These are phyloP conservation scores for Ustilago trichophora DNA, from an alignment of 1,284 basidiomycete genomes.

Conservation along the genomic window DNA sequence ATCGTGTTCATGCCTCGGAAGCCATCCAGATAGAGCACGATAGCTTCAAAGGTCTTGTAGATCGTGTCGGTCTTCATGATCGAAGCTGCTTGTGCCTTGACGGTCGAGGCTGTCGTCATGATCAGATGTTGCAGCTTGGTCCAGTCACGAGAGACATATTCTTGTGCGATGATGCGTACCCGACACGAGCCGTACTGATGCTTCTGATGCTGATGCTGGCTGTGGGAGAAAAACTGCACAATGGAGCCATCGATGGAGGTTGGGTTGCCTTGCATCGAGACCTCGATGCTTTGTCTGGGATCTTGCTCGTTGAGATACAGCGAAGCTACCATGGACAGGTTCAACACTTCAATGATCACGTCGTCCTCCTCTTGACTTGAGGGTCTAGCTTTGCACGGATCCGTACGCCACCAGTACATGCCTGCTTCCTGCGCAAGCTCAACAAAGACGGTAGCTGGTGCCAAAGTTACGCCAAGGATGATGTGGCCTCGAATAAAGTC, in stretches of 20 bases:
- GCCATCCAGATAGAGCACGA: constrained; percentile 37
- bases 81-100: constrained; percentile 12
- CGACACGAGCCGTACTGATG: constrained; percentile 46
- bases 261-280: constrained; percentile 35
- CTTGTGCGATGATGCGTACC: constrained; percentile 8
- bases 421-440: constrained; percentile 47
- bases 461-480: constrained; percentile 35
- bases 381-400: constrained; percentile 1
- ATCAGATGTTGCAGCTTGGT: constrained; percentile 30
- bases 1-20: constrained; percentile 51
- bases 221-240: constrained; percentile 44
- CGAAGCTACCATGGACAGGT: constrained; percentile 43
- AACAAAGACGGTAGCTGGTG: constrained; percentile 43
- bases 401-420: constrained; percentile 39
- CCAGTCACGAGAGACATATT: constrained; percentile 15
- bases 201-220: constrained; percentile 30
- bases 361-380: constrained; percentile 13
- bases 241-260: constrained; percentile 25
- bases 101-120: constrained; percentile 7
- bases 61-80: constrained; percentile 26
- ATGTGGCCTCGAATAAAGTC: constrained; percentile 48
- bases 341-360: constrained; percentile 37
- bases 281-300: constrained; percentile 29
- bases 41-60: constrained; percentile 45
- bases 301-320: constrained; percentile 33